Base-by-base conservation (phyloP, 202 grass and related monocot species). In the Carex arenaria region DNA sequence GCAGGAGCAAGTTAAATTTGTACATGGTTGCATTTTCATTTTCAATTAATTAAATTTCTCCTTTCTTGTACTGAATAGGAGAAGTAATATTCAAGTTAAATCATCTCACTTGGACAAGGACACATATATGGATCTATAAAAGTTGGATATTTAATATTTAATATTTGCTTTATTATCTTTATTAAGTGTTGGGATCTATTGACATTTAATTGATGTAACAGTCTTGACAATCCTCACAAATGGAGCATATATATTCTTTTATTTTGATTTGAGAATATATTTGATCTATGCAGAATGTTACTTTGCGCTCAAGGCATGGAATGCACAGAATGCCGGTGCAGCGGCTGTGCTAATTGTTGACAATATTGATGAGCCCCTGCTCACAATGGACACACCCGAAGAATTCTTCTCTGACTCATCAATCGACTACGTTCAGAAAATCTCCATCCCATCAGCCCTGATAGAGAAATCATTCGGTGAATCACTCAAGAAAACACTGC, bases 381-480 rank as follows among this genome's bases (percentile, higher is more conserved):
- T 98, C 14, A 98, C 95, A 8, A 98, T 98, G 95, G 95, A 98
- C 82, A 93, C 87, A 0, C 95, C 95, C 0, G 89, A 93, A 76
- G 86, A 80, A 22, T 77, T 66, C 42, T 65, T 61, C 28, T 62
- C 81, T 0, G 59, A 83, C 0, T 42, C 61, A 34, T 80, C 85
- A 13, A 53, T 66, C 3, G 55, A 85, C 68, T 91, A 94, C 78
- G 18, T 90, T 31, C 68, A 94, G 45, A 94, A 89, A 87, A 91
- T 98, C 90, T 91, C 11, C 92, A 90, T 98, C 64, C 95, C 95
- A 1, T 98, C 95, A 0, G 90, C 95, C 6, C 86, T 98, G 20
- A 84, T 98, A 55, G 89, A 89, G 86, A 87, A 82, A 61, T 84
- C 85, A 23, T 93, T 94, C 18, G 92, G 95, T 20, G 90, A 93